phyloP scores from a whole-genome alignment of 176 grass and related monocot species.

The Triticum aestivum region IWGSC_CS_RefSeq_v2.1 NC_057797.1:186924262-186924761 shows the following conservation, averaged over 20 bases:
- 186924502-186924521: slow-evolving; percentile 79
- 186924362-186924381: background rate
- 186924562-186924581: slow-evolving; percentile 81
- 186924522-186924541: slow-evolving; percentile 49
- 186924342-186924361: background rate
- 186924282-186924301: background rate
- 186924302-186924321: background rate
- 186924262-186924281: background rate
- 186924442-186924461: background rate
- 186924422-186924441: background rate
- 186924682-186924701: slow-evolving; percentile 92
- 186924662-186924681: slow-evolving; percentile 79
- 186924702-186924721: slow-evolving; percentile 66
- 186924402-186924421: slow-evolving; percentile 28
- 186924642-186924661: slow-evolving; percentile 65
- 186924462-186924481: slow-evolving; percentile 77
- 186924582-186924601: slow-evolving; percentile 51
- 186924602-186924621: slow-evolving; percentile 66
- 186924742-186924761: slow-evolving; percentile 66
- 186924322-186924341: background rate
- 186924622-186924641: slow-evolving; percentile 71
- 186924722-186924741: slow-evolving; percentile 80
- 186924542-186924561: slow-evolving; percentile 52
- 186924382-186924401: background rate
- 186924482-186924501: slow-evolving; percentile 84